Conservation (phyloP, 805 yeast genomes). For the Ogataea nitratoaversa region DNA sequence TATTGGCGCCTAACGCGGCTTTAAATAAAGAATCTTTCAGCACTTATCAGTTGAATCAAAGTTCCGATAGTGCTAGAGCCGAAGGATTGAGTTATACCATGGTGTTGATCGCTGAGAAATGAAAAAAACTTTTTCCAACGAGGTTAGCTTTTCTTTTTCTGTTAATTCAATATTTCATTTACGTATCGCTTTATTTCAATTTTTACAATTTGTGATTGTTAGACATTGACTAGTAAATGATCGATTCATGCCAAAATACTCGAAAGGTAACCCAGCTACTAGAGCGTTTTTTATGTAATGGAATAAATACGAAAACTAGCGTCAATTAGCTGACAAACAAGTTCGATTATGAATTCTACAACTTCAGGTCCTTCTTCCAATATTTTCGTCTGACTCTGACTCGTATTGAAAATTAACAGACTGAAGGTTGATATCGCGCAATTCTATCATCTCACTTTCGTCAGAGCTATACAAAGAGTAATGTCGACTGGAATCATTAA, state of each 20-base stretch:
- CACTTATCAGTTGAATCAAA: no score
- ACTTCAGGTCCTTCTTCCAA: no score
- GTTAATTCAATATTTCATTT: background rate
- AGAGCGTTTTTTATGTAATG: no score
- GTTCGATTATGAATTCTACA: no score
- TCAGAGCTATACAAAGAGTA: background rate
- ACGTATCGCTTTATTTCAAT: no score
- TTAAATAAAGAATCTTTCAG: background rate
- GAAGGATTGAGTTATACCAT: slow-evolving; percentile 24
- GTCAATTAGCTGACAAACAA: no score
- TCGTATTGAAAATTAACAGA: slow-evolving; percentile 6
- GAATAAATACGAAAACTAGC: no score
- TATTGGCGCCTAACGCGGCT: slow-evolving; percentile 1
- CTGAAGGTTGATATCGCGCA: slow-evolving; percentile 3
- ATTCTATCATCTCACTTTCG: slow-evolving; percentile 1
- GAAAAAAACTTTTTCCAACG: background rate
- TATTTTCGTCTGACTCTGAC: slow-evolving; percentile 4
- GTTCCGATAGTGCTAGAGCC: slow-evolving; percentile 6
- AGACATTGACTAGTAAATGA: background rate
- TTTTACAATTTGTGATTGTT: no score
- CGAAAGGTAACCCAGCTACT: no score
- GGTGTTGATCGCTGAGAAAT: slow-evolving; percentile 25
- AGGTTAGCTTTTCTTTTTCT: background rate
- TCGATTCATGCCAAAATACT: background rate
- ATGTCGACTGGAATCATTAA: background rate